Evolutionary conservation across 2,329 filamentous ascomycete genomes (phyloP).

Genomic region (Mollisiaceae sp.): DNA sequence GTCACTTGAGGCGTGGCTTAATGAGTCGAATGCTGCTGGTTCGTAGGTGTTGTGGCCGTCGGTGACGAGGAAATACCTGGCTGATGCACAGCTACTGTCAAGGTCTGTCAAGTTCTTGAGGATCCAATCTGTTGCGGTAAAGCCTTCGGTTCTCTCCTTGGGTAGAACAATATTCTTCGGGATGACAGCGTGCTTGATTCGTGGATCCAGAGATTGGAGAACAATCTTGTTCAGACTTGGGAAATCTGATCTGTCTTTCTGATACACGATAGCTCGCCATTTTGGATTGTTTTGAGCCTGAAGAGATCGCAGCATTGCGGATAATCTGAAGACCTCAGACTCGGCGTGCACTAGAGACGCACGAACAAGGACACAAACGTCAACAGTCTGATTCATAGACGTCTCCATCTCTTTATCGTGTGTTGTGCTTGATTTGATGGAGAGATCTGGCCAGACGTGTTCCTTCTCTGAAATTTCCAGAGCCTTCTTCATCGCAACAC

Average conservation of each 20-base stretch:
- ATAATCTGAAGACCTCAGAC: constrained; percentile 17
- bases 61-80: constrained; percentile 21
- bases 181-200: constrained; percentile 7
- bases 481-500: constrained; percentile 21
- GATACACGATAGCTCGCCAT: constrained; percentile 18
- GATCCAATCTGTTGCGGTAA: constrained; percentile 20
- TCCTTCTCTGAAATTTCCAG: constrained; percentile 14
- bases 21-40: constrained; percentile 17
- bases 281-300: constrained; percentile 21
- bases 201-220: constrained; percentile 17
- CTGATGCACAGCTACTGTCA: constrained; percentile 12
- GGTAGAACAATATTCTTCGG: constrained; percentile 8
- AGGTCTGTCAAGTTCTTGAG: constrained; percentile 11
- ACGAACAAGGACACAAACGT: constrained; percentile 21
- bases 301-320: constrained; percentile 21
- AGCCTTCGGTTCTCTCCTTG: neutral
- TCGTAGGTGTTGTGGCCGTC: constrained; percentile 20
- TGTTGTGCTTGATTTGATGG: neutral
- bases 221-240: constrained; percentile 4
- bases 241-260: constrained; percentile 3
- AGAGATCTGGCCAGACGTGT: constrained; percentile 21
- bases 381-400: constrained; percentile 8
- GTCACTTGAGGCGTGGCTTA: constrained; percentile 1
- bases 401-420: neutral
- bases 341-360: constrained; percentile 11